Conservation (phyloP, 129 eudicot genomes). For the Lactuca saligna region DNA sequence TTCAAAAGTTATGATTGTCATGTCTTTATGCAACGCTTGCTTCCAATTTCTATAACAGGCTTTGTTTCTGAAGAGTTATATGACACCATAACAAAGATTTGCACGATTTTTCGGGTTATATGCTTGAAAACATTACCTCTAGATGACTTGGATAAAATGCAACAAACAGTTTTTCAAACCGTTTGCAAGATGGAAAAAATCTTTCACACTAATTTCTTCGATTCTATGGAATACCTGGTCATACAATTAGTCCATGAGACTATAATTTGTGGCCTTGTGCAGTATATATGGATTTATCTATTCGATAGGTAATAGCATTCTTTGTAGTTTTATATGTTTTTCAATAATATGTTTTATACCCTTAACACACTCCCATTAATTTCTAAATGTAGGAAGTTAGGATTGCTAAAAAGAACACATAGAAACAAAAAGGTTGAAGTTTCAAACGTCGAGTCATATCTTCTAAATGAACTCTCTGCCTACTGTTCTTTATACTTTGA, state of each 20-base stretch:
- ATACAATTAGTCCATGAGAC: no score
- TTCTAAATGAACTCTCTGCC: neutral
- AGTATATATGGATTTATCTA: no score
- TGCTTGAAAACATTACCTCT: neutral
- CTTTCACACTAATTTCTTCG: no score
- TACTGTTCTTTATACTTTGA: neutral
- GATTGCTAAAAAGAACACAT: neutral
- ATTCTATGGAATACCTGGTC: no score
- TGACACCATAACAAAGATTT: neutral
- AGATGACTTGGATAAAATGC: neutral
- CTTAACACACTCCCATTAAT: neutral
- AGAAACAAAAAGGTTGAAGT: neutral
- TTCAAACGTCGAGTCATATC: neutral
- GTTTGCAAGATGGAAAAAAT: neutral
- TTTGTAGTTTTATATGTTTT: no score
- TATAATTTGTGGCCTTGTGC: no score
- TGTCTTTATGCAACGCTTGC: neutral
- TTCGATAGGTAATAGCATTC: neutral
- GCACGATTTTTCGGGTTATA: neutral
- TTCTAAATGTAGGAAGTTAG: neutral
- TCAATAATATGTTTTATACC: neutral
- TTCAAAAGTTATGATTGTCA: neutral
- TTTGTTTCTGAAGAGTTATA: neutral
- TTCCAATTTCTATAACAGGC: neutral
- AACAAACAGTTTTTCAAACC: no score